Conservation (phyloP, 2,329 filamentous ascomycete genomes). For the Cytospora piceicola region DNA sequence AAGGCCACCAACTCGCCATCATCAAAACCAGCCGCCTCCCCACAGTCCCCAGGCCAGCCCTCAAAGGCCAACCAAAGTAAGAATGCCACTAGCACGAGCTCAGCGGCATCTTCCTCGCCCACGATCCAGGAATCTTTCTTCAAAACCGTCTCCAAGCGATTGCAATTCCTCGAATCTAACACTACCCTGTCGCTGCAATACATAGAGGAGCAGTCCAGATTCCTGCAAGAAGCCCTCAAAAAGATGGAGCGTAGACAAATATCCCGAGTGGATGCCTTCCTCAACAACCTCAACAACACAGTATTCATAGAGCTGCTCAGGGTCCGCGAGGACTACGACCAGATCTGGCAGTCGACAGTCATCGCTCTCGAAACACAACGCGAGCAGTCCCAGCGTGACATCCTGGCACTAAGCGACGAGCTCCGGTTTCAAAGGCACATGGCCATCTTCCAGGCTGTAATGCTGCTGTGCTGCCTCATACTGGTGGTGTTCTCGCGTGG, state of each 20-base stretch:
- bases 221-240: slow-evolving; percentile 83
- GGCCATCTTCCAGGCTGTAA: slow-evolving; percentile 86
- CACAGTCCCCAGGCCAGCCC: slow-evolving; percentile 15
- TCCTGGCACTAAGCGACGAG: slow-evolving; percentile 91
- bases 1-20: slow-evolving; percentile 11
- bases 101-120: slow-evolving; percentile 57
- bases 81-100: slow-evolving; percentile 22
- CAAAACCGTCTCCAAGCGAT: slow-evolving; percentile 91
- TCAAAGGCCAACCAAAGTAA: slow-evolving; percentile 21
- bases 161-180: slow-evolving; percentile 89
- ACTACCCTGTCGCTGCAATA: slow-evolving; percentile 92
- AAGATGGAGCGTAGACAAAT: slow-evolving; percentile 88
- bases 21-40: slow-evolving; percentile 12
- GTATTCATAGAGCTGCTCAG: slow-evolving; percentile 79
- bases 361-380: slow-evolving; percentile 88
- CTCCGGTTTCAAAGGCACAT: slow-evolving; percentile 86
- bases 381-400: slow-evolving; percentile 80
- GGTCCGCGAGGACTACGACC: slow-evolving; percentile 86
- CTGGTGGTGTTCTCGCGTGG: slow-evolving; percentile 80
- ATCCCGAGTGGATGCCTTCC: slow-evolving; percentile 78
- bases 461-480: slow-evolving; percentile 83
- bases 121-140: slow-evolving; percentile 98
- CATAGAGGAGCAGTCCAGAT: slow-evolving; percentile 92
- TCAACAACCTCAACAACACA: slow-evolving; percentile 84
- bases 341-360: slow-evolving; percentile 94